phyloP scores from a whole-genome alignment of 805 yeast species.

The Saccharomyces jurei region DNA sequence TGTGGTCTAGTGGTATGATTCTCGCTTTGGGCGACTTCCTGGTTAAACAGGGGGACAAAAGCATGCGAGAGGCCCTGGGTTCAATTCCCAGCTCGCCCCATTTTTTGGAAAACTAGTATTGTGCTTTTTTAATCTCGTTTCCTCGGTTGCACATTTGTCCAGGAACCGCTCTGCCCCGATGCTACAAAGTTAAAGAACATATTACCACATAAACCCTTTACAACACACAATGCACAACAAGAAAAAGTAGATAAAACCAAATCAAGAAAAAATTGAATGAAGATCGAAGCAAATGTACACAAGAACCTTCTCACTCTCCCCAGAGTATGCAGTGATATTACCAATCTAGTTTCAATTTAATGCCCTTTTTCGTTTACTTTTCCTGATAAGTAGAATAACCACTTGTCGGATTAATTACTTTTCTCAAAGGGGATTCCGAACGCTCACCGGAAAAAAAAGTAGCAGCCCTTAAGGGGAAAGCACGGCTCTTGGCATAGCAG shows the following conservation, averaged over 20 bases:
- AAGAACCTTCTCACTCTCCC: background rate
- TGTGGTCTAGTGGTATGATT: conserved; percentile 50
- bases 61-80: conserved; percentile 56
- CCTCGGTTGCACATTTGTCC: background rate
- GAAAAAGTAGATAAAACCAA: background rate
- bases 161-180: too few species aligned
- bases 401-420: background rate
- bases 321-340: background rate
- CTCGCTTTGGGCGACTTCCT: conserved; percentile 39
- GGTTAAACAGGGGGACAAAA: conserved; percentile 8
- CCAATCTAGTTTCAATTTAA: background rate
- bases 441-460: conserved; percentile 1
- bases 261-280: background rate
- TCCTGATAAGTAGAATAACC: background rate
- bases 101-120: background rate
- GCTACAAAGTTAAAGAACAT: background rate
- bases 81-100: conserved; percentile 47
- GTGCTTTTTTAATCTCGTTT: background rate
- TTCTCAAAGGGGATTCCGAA: background rate
- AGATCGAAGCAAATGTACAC: background rate
- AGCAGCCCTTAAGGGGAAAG: background rate
- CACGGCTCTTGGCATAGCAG: background rate
- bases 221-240: background rate
- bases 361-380: background rate
- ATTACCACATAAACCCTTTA: too few species aligned